Conservation (phyloP, 2,329 filamentous ascomycete genomes). For the Fusarium sp. region DNA sequence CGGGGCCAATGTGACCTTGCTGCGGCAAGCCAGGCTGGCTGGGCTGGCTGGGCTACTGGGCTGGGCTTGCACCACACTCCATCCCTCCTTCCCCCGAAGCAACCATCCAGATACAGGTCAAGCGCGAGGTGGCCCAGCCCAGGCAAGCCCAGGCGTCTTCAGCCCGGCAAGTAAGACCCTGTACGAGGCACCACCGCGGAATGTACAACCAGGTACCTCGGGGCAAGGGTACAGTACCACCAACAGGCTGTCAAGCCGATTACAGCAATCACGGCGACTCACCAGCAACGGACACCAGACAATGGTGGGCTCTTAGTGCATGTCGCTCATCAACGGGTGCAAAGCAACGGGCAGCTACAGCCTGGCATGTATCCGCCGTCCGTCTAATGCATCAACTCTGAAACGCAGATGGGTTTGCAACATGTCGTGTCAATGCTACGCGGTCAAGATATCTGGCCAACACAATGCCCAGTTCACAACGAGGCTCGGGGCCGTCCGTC, state of each 20-base stretch:
- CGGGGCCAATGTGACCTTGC: slow-evolving; percentile 30
- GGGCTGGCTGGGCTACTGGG: neutral
- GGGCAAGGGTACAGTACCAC: slow-evolving; percentile 8
- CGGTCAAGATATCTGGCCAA: neutral
- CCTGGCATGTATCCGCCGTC: neutral
- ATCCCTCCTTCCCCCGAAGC: neutral
- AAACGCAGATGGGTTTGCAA: neutral
- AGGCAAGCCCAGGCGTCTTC: slow-evolving; percentile 25
- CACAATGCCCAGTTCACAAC: neutral
- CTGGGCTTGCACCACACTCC: neutral
- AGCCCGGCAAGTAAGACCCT: slow-evolving; percentile 30
- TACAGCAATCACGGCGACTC: slow-evolving; percentile 13
- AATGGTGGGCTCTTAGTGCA: neutral
- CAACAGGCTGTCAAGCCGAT: neutral
- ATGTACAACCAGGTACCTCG: slow-evolving; percentile 15
- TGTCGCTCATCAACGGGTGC: neutral
- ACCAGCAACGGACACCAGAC: neutral
- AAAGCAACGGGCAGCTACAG: neutral
- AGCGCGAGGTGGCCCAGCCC: neutral
- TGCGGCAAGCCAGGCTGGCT: slow-evolving; percentile 28
- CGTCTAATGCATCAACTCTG: neutral
- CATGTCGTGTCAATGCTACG: neutral
- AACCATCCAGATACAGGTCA: neutral
- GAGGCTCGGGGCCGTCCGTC: neutral
- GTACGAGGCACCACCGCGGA: neutral